Base-by-base conservation (phyloP, 805 yeast species). In the Pichia scutulata region DNA sequence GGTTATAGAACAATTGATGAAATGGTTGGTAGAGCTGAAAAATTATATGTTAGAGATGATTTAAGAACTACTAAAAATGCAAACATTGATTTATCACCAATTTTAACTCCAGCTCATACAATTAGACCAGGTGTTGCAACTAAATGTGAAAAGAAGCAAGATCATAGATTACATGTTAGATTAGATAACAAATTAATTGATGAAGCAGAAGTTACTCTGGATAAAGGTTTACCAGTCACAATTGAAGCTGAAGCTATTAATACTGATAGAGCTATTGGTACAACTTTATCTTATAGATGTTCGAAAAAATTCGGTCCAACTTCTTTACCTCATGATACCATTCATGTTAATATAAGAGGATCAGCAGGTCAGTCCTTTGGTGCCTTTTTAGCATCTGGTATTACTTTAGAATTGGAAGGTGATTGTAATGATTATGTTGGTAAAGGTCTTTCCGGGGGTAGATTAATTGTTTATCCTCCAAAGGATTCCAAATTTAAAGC, bases 331-430 rank as follows among this genome's bases (percentile, higher is more conserved):
- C 92, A 88, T 61, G 97, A 93, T 69, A 93, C 98, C 18, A 85
- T 92, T 57, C 97, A 90, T 60, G 97, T 90, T 41, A 86, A 90
- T 65, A 80, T 87, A 51, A 77, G 75, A 63, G 99, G 99, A 57
- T 84, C 90, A 51, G 99, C 99, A 26, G 99, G 99, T 63, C 99
- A 92, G 73, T 89, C 97, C 3, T 92, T 93, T 65, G 99, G 99
- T 73, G 99, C 98, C 2, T 92, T 88, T 76, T 77, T 93, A 61
- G 95, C 98, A 45, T 84, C 95, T 7, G 99, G 99, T 74, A 83
- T 92, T 55, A 93, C 98, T 12, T 80, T 92, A 63, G 95, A 88
- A 68, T 76, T 92, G 57, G 96, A 89, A 72, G 99, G 99, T 75
- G 99, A 92, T 70, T 88, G 97, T 59, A 92, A 92, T 67, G 99